Base-by-base conservation (phyloP, 306 rosid genomes). In the Quercus berberidifolia region DNA sequence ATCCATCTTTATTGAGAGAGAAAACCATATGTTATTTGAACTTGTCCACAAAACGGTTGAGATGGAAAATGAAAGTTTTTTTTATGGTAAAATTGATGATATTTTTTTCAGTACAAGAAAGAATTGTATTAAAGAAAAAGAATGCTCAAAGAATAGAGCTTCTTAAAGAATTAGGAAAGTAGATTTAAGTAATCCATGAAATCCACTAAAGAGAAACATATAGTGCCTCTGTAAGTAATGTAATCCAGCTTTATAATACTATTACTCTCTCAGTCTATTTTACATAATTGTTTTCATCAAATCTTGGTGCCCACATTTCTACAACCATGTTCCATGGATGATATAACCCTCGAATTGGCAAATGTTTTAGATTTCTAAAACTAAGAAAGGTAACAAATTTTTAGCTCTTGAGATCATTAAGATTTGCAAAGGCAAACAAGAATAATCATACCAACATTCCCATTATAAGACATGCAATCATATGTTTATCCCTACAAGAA, bases 391-490 rank as follows among this genome's bases (percentile, higher is more conserved):
- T 33, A 35, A 30, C 15, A 43, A 57, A 33, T 33, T 5, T 33
- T 69, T 58, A 49, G 70, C 41, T 19, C 18, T 26, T 43, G 56
- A 58, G 63, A 8, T 46, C 52, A 46, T 31, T 31, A 76, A 65
- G 26, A 58, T 23, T 33, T 26, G 43, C 57, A 19, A 58, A 20
- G 43, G 71, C 62, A 76, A 64, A 67, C 77, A 49, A 72, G 25
- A 9, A 23, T 23, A 23, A 49, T 49, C 54, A 49, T 49, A 49
- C 5, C 54, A 12, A 49, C 5, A 49, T 49, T 59, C 65, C 30
- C 26, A 59, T 23, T 59, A 59, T 21, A 59, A 59, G 65, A 75
- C 76, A 17, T 70, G 51, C 62, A 38, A 62, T 33, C 21, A 85
- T 60, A 65, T 76, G 51, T 75, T 73, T 49, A 80, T 13, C 17